A percentile compares a stretch with the other conserved stretches of the same genome.
These are phyloP conservation scores for Cyclotella atomus DNA, from an alignment of 108 stramenopile species.

Conservation along the genomic window DNA sequence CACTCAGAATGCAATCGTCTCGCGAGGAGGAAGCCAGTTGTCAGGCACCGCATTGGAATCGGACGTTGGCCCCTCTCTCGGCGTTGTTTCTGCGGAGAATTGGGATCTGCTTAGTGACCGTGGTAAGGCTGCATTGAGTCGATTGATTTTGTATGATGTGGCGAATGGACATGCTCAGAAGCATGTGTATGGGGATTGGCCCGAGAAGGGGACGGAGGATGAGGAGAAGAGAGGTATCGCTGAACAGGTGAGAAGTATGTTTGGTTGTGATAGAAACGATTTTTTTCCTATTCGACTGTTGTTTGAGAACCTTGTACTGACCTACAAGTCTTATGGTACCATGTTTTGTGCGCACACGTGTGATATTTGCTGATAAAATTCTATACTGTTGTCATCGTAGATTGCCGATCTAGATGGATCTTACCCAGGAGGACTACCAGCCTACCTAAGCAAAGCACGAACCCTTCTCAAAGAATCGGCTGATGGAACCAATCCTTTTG, in stretches of 20 bases:
- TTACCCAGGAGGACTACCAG: conserved; percentile 93
- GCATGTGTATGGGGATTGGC: conserved; percentile 93
- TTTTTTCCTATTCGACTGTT: too few species aligned
- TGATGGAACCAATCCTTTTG: conserved; percentile 93
- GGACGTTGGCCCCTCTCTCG: conserved; percentile 32
- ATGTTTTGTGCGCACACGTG: too few species aligned
- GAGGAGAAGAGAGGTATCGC: conserved; percentile 73
- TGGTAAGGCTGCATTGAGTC: conserved; percentile 61
- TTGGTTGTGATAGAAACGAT: too few species aligned
- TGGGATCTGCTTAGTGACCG: conserved; percentile 69
- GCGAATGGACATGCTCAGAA: conserved; percentile 48
- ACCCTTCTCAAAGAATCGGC: conserved; percentile 86
- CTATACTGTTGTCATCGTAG: too few species aligned
- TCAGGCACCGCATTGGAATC: conserved; percentile 6
- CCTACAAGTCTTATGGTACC: too few species aligned
- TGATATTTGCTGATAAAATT: too few species aligned
- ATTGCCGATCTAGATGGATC: conserved; percentile 86
- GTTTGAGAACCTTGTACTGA: too few species aligned
- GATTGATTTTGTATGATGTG: conserved; percentile 61
- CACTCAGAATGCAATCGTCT: not conserved
- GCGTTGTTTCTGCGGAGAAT: conserved; percentile 56
- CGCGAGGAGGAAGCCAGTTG: conserved; percentile 17
- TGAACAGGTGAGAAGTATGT: too few species aligned
- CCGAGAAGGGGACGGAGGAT: conserved; percentile 76
- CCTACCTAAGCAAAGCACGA: conserved; percentile 90